Evolutionary conservation across 2,329 filamentous ascomycete genomes (phyloP).

Genomic region (Graphilbum sp.): DNA sequence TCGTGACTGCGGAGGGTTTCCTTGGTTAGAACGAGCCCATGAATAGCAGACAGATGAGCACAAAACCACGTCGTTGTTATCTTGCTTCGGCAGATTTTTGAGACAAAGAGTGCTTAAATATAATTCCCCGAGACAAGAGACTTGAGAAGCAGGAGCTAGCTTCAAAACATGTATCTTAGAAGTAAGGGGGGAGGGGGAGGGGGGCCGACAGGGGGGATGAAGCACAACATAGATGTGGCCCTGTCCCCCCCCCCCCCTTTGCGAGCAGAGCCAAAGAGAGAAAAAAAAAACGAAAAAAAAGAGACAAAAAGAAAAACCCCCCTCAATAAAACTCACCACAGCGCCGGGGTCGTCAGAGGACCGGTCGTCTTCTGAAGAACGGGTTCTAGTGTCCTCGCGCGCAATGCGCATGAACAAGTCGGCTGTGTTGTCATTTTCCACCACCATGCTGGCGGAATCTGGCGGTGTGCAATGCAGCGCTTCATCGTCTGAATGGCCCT

Average conservation of each 20-base stretch:
- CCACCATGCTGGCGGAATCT: constrained; percentile 20
- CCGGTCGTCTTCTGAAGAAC: constrained; percentile 18
- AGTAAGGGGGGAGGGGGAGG: too few species aligned
- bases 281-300: background rate
- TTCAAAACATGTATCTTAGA: too few species aligned
- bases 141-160: too few species aligned
- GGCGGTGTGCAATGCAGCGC: constrained; percentile 23
- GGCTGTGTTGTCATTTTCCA: constrained; percentile 35
- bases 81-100: too few species aligned
- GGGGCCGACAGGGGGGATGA: too few species aligned
- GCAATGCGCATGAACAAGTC: constrained; percentile 45
- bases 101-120: too few species aligned
- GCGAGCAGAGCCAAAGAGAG: background rate
- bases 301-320: background rate
- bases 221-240: too few species aligned
- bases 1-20: constrained; percentile 25
- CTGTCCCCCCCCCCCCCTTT: too few species aligned
- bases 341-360: constrained; percentile 21
- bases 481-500: constrained; percentile 25
- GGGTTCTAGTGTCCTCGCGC: constrained; percentile 30
- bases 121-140: too few species aligned
- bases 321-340: constrained; percentile 28
- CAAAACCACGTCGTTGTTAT: too few species aligned
- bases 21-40: background rate
- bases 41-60: too few species aligned